Percentiles rank a stretch among this genome's conserved stretches.
phyloP scores from a whole-genome alignment of 257 asterid genomes.

The Primulina eburnea region DNA sequence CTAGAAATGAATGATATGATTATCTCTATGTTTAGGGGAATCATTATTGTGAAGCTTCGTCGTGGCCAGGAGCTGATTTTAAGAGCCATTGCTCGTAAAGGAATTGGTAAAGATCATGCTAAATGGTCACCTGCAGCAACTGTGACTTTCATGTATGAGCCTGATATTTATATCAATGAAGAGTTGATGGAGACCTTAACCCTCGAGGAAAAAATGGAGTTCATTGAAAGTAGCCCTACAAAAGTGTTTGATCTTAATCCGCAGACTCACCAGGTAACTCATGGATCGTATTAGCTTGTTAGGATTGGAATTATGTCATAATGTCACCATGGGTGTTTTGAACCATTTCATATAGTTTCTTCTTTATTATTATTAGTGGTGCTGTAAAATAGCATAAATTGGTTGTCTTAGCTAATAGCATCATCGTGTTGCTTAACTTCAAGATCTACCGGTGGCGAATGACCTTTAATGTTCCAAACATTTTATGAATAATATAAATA shows the following conservation, averaged over 20 bases:
- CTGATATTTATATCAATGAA: conserved; percentile 85
- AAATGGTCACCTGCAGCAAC: conserved; percentile 99
- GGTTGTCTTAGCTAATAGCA: not conserved
- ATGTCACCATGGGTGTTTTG: conserved; percentile 2
- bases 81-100: conserved; percentile 97
- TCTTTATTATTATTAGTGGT: too few species aligned
- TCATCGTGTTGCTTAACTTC: not conserved
- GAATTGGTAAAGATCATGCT: conserved; percentile 99
- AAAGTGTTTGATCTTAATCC: conserved; percentile 77
- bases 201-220: conserved; percentile 55
- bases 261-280: conserved; percentile 59
- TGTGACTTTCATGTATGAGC: conserved; percentile 96
- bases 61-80: conserved; percentile 88
- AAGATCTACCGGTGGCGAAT: not conserved
- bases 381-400: too few species aligned
- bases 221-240: conserved; percentile 94
- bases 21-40: conserved; percentile 56
- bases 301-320: conserved; percentile 10
- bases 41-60: conserved; percentile 94
- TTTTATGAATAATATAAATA: not conserved
- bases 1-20: conserved; percentile 12
- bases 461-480: not conserved
- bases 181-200: conserved; percentile 78
- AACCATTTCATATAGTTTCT: too few species aligned
- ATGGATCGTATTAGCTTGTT: conserved; percentile 15